Base-by-base conservation (phyloP, 768 basidiomycete species). In the Termitomyces sp. region DNA sequence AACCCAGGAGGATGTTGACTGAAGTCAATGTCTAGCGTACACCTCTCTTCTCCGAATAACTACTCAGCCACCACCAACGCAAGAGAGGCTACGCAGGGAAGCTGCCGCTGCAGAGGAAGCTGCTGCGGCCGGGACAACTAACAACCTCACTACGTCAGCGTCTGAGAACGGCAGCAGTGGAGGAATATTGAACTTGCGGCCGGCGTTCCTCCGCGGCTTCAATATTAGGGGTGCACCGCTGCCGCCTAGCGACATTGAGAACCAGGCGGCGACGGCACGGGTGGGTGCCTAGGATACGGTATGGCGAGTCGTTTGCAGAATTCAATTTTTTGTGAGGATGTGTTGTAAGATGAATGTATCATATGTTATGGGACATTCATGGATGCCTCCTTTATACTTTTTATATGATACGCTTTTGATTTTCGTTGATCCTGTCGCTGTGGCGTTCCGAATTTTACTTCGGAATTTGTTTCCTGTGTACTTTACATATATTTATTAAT, bases 11-110 rank as follows among this genome's bases (percentile, higher is more conserved):
- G 46, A 31, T 24, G 15, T 50, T 59, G 18, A 58, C 50, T 36
- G 41, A 54, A 55, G 39, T 46, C 51, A 36, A 58, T 61, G 37
- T 7, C 9, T 62, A 93, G 91, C 93, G 12, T 96, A 96, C 67
- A 94, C 93, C 0, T 94, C 93, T 0, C 79, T 95, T 37, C 74
- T 96, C 24, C 81, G 93, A 44, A 86, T 96, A 53, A 91, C 92
- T 4, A 89, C 89, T 1, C 75, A 77, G 6, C 81, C 86, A 4
- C 86, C 87, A 4, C 60, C 60, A 18, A 55, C 60, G 12, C 51
- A 52, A 7, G 56, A 51, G 9, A 60, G 58, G 33, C 33, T 33
- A 20, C 51, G 55, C 45, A 63, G 63, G 42, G 67, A 65, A 51
- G 59, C 51, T 12, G 55, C 48, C 2, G 41, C 50, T 13, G 36